phyloP scores from a whole-genome alignment of 1,284 basidiomycete species.

The Laetiporus sulphureus region DNA sequence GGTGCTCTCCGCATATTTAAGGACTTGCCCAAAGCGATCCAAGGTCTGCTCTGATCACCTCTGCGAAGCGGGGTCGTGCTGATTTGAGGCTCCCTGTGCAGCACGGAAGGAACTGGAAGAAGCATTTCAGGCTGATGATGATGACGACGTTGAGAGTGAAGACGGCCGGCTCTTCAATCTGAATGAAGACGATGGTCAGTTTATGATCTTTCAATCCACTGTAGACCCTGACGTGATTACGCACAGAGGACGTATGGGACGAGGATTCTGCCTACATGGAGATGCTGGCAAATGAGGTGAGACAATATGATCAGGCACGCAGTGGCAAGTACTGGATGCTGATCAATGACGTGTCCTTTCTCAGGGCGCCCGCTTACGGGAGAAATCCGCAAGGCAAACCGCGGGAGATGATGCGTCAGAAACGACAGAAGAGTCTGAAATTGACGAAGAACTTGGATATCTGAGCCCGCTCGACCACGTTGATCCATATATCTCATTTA shows the following conservation, averaged over 20 bases:
- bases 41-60: conserved; percentile 35
- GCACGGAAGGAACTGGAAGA: conserved; percentile 65
- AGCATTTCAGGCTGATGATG: conserved; percentile 46
- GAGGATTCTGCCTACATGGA: conserved; percentile 80
- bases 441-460: conserved; percentile 76
- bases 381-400: conserved; percentile 43
- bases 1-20: conserved; percentile 70
- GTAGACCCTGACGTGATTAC: conserved; percentile 5
- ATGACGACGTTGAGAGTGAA: conserved; percentile 56
- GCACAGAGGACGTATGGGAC: conserved; percentile 73
- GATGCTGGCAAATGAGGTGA: conserved; percentile 72
- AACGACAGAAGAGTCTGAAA: conserved; percentile 43
- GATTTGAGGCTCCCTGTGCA: conserved; percentile 18
- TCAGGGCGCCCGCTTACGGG: conserved; percentile 64
- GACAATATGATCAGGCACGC: too few relatives aligned
- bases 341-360: too few relatives aligned
- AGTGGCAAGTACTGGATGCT: too few relatives aligned
- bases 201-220: not conserved
- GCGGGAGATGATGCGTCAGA: conserved; percentile 38
- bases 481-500: conserved; percentile 68
- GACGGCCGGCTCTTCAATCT: conserved; percentile 56
- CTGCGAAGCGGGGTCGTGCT: not conserved
- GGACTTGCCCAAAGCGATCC: conserved; percentile 66
- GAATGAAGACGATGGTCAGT: conserved; percentile 65
- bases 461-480: conserved; percentile 72